These are phyloP conservation scores for Thalassiosira livingstoniorum DNA, from an alignment of 352 stramenopile genomes.

Conservation along the genomic window DNA sequence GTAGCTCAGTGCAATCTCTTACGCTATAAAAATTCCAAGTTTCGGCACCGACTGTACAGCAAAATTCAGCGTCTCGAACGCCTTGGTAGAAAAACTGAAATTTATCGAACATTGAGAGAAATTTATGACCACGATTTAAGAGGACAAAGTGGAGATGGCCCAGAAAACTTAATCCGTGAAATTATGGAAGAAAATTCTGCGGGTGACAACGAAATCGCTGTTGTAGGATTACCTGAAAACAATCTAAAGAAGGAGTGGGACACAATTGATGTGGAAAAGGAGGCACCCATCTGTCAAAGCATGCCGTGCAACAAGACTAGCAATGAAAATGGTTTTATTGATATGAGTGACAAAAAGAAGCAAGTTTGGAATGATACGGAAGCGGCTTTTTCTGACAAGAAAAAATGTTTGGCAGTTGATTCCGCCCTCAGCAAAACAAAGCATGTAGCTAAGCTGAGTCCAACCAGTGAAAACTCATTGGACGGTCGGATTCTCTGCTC, in stretches of 20 bases:
- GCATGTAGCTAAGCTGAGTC: no score
- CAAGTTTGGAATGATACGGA: no score
- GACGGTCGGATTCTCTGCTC: no score
- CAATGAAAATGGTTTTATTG: no score
- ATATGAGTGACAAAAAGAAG: no score
- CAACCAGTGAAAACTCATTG: no score
- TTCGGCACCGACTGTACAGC: slow-evolving; percentile 33
- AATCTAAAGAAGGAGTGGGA: not conserved
- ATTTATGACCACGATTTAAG: slow-evolving; percentile 34
- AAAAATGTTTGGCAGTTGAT: no score
- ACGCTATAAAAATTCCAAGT: slow-evolving; percentile 36
- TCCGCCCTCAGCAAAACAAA: no score
- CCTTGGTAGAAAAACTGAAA: slow-evolving; percentile 28
- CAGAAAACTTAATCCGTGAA: slow-evolving; percentile 18
- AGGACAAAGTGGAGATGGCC: slow-evolving; percentile 28
- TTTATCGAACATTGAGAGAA: slow-evolving; percentile 39
- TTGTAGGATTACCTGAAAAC: not conserved
- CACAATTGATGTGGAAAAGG: not conserved
- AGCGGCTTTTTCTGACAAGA: no score
- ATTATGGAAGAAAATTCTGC: slow-evolving; percentile 14
- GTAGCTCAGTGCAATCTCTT: slow-evolving; percentile 21
- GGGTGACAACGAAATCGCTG: not conserved
- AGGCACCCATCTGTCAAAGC: no score
- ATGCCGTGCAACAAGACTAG: no score
- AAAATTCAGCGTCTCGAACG: slow-evolving; percentile 33